Evolutionary conservation across 1,139 yeast species (phyloP).

Genomic region (Suzukiozyma palmioleophila): DNA sequence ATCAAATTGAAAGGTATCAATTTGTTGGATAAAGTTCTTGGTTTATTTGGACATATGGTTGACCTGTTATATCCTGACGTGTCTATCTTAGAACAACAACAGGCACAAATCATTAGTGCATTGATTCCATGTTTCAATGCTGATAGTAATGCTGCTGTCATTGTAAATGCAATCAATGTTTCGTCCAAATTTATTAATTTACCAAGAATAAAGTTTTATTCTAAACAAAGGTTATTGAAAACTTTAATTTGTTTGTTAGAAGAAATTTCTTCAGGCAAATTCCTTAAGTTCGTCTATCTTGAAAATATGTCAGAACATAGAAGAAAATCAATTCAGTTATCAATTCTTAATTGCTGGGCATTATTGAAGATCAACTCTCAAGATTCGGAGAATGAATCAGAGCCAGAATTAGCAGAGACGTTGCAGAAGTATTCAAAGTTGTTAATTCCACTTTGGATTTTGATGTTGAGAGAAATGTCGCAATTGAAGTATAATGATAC

Average conservation of each 20-base stretch:
- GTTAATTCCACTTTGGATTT: slow-evolving; percentile 76
- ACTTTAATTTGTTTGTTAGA: slow-evolving; percentile 67
- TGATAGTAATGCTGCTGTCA: slow-evolving; percentile 69
- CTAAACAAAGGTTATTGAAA: slow-evolving; percentile 59
- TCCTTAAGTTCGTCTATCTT: slow-evolving; percentile 38
- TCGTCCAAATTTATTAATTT: slow-evolving; percentile 69
- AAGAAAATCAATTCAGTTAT: slow-evolving; percentile 59
- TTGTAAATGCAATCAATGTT: slow-evolving; percentile 73
- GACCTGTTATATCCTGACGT: slow-evolving; percentile 75
- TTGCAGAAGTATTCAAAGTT: slow-evolving; percentile 56
- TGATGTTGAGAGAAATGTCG: slow-evolving; percentile 71
- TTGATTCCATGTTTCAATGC: slow-evolving; percentile 81
- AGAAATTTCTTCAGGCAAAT: slow-evolving; percentile 47
- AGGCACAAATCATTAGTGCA: slow-evolving; percentile 90
- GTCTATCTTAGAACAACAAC: slow-evolving; percentile 82
- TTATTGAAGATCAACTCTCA: slow-evolving; percentile 53
- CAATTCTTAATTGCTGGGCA: slow-evolving; percentile 89
- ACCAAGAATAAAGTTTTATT: slow-evolving; percentile 45
- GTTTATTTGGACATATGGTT: slow-evolving; percentile 51
- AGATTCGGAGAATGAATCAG: slow-evolving; percentile 28
- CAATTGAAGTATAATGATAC: slow-evolving; percentile 53
- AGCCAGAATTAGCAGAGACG: slow-evolving; percentile 35
- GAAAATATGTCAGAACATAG: slow-evolving; percentile 49
- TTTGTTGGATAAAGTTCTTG: slow-evolving; percentile 44
- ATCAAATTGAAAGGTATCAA: slow-evolving; percentile 65